Evolutionary conservation across 164 flowering plant genomes (phyloP), one percentile per base, ranked within the genome.

Genomic region (Amborella trichopoda): DNA sequence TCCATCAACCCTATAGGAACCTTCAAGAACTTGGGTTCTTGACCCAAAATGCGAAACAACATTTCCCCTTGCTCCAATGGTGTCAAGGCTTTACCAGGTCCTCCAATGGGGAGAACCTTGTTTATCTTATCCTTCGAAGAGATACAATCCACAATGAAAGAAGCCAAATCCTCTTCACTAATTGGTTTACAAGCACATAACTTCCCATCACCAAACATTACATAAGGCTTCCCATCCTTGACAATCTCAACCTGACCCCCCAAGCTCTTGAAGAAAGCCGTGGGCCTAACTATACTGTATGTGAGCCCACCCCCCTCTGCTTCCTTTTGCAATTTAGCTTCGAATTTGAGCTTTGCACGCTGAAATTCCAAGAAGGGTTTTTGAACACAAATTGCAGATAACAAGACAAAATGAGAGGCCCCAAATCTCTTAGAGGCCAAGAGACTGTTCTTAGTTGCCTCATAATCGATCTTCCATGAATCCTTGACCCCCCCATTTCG

Each of bases 161-260:
- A 68, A 25, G 95, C 97, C 59, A 86, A 73, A 66, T 90, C 95
- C 28, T 64, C 70, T 70, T 90, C 97, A 20, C 97, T 90, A 13
- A 90, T 90, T 1, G 95, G 94, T 63, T 90, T 90, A 48, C 95
- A 90, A 19, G 97, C 89, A 53, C 95, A 83, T 46, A 90, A 55
- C 40, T 67, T 77, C 17, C 97, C 97, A 62, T 86, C 94, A 19
- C 97, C 97, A 71, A 85, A 90, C 95, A 86, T 86, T 49, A 90
- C 94, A 67, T 78, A 90, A 38, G 97, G 95, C 62, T 90, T 85
- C 47, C 97, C 95, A 42, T 77, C 86, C 55, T 77, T 85, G 39
- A 90, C 95, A 56, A 86, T 62, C 71, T 90, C 97, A 48, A 90
- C 84, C 56, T 90, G 97, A 17, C 97, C 97, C 2, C 82, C 95